phyloP scores from a whole-genome alignment of 805 yeast genomes.

The Ogataea paradorogensis region DNA sequence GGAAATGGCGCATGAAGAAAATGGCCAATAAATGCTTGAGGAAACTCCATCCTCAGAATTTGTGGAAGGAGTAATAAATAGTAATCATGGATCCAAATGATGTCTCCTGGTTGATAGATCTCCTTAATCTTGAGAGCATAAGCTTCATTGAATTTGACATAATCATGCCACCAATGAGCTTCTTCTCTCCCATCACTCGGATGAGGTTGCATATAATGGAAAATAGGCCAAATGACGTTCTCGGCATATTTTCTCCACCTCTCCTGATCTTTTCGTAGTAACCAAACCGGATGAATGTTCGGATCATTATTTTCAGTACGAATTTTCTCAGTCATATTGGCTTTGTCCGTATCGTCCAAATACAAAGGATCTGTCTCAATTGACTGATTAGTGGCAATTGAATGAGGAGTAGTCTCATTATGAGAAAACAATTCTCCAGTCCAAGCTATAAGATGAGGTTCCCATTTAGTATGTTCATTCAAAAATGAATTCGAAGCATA shows the following conservation, averaged over 20 bases:
- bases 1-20: slow-evolving; percentile 94
- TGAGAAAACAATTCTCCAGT: slow-evolving; percentile 72
- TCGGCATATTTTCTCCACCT: slow-evolving; percentile 92
- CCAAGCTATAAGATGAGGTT: slow-evolving; percentile 89
- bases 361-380: slow-evolving; percentile 60
- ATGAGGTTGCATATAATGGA: slow-evolving; percentile 86
- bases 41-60: slow-evolving; percentile 71
- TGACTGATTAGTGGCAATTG: slow-evolving; percentile 24
- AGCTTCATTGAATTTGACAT: slow-evolving; percentile 86
- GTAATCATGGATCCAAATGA: slow-evolving; percentile 91
- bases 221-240: slow-evolving; percentile 87
- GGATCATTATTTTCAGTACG: slow-evolving; percentile 44
- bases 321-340: slow-evolving; percentile 45
- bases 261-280: slow-evolving; percentile 70
- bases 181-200: slow-evolving; percentile 68
- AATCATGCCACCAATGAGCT: slow-evolving; percentile 77
- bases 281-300: slow-evolving; percentile 83
- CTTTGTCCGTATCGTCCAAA: slow-evolving; percentile 54
- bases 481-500: slow-evolving; percentile 71
- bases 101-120: slow-evolving; percentile 82
- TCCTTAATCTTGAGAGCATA: slow-evolving; percentile 75
- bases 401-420: slow-evolving; percentile 25
- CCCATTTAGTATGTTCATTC: slow-evolving; percentile 72
- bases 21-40: slow-evolving; percentile 71
- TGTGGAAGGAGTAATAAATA: slow-evolving; percentile 80